Evolutionary conservation across 768 basidiomycete genomes (phyloP).

Genomic region (Tricholoma flavovirens): DNA sequence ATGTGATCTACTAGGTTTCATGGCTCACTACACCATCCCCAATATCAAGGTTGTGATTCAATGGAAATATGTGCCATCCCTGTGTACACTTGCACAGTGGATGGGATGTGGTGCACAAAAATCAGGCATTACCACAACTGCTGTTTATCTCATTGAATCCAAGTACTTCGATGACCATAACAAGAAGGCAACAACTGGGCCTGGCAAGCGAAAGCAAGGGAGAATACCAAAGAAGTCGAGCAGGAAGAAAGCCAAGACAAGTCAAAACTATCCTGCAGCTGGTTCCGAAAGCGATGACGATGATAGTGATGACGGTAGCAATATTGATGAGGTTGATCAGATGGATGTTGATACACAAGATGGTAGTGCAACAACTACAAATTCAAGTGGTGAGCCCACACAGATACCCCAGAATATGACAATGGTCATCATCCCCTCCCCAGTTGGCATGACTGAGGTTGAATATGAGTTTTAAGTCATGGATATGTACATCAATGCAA

Average conservation of each 20-base stretch:
- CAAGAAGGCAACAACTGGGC: neutral
- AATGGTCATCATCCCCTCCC: neutral
- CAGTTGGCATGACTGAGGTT: neutral
- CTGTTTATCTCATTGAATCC: constrained; percentile 12
- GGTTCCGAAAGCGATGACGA: neutral
- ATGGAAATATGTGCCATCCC: constrained; percentile 5
- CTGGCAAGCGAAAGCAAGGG: neutral
- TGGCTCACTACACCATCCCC: too few species aligned
- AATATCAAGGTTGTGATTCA: constrained; percentile 14
- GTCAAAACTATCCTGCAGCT: neutral
- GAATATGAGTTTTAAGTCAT: neutral
- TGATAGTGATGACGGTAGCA: neutral
- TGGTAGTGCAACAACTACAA: neutral
- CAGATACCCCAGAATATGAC: neutral
- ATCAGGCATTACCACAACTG: neutral
- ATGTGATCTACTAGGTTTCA: too few species aligned
- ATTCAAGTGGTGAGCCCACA: neutral
- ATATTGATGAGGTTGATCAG: neutral
- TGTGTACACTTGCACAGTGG: constrained; percentile 12
- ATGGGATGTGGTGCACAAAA: constrained; percentile 11
- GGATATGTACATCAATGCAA: neutral
- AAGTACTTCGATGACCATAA: constrained; percentile 10
- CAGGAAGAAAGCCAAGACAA: neutral
- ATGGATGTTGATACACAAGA: neutral
- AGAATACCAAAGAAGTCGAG: neutral